Conservation (phyloP, 352 stramenopile genomes). For the Phytophthora palmivora region DNA sequence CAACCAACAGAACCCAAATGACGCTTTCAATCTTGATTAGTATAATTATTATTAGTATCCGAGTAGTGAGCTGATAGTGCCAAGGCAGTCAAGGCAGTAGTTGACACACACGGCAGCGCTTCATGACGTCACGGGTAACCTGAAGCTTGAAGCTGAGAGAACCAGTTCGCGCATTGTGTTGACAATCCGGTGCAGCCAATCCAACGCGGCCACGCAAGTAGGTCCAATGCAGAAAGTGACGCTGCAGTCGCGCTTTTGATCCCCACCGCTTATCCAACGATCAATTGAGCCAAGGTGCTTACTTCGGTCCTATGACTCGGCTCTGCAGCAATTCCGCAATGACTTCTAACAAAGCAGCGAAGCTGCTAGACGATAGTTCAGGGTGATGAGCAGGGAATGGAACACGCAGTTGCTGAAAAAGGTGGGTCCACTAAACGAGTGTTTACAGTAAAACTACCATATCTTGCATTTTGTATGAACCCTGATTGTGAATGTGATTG, state of each 20-base stretch:
- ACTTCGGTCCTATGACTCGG: conserved; percentile 7
- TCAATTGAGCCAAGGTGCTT: conserved; percentile 3
- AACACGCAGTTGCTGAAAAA: conserved; percentile 37
- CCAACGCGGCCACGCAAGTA: conserved; percentile 20
- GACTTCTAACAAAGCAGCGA: conserved; percentile 1
- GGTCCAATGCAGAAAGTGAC: conserved; percentile 21
- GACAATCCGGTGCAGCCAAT: conserved; percentile 14
- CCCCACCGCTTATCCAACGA: conserved; percentile 13
- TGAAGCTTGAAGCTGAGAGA: too few species aligned
- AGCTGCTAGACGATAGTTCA: conserved; percentile 10
- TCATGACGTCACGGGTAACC: conserved; percentile 18
- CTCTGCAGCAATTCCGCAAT: conserved; percentile 17
- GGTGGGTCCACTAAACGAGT: conserved; percentile 2
- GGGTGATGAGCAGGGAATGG: conserved; percentile 5
- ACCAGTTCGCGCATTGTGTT: not conserved
- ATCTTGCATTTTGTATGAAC: conserved; percentile 13
- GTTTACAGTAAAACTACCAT: not conserved
- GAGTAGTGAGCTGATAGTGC: too few species aligned
- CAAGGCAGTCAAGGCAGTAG: too few species aligned
- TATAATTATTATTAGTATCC: too few species aligned
- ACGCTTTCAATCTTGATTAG: too few species aligned
- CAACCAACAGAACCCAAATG: too few species aligned
- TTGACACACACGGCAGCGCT: conserved; percentile 2
- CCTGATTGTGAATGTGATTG: conserved; percentile 12
- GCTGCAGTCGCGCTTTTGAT: conserved; percentile 13